phyloP scores from a whole-genome alignment of 768 basidiomycete genomes.

The Boletus tomentosulus region DNA sequence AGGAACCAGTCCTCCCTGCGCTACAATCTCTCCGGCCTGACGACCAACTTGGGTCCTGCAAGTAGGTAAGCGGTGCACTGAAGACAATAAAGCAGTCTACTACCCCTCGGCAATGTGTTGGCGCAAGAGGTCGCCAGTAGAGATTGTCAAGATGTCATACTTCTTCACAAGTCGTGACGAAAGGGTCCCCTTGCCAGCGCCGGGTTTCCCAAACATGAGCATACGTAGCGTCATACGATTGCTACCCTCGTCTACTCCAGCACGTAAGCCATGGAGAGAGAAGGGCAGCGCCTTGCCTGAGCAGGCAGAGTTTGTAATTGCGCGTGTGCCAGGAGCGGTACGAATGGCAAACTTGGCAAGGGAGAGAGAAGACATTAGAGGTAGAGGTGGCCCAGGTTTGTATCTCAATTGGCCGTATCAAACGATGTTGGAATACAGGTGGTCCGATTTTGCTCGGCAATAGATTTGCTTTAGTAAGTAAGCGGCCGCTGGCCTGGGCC shows the following conservation, averaged over 20 bases:
- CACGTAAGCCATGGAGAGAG: constrained; percentile 42
- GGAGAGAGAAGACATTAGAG: constrained; percentile 17
- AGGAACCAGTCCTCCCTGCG: constrained; percentile 69
- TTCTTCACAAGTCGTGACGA: constrained; percentile 70
- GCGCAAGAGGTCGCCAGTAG: constrained; percentile 81
- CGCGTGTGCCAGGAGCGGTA: constrained; percentile 13
- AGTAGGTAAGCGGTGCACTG: constrained; percentile 1
- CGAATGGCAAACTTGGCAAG: constrained; percentile 17
- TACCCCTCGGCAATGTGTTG: constrained; percentile 70
- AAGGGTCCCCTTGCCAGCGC: constrained; percentile 83
- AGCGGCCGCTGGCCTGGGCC: neutral
- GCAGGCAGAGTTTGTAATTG: constrained; percentile 29
- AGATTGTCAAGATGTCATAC: constrained; percentile 74
- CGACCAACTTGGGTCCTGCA: constrained; percentile 64
- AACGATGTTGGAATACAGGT: constrained; percentile 6
- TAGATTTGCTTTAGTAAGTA: neutral
- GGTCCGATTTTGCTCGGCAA: constrained; percentile 7
- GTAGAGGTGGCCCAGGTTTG: constrained; percentile 6
- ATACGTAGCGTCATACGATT: constrained; percentile 38
- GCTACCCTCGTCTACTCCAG: constrained; percentile 21
- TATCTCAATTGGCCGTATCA: constrained; percentile 16
- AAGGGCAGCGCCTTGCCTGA: constrained; percentile 46
- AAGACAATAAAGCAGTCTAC: neutral
- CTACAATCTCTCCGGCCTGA: constrained; percentile 75
- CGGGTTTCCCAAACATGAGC: constrained; percentile 59